Percentiles rank a stretch among this genome's conserved stretches.
Evolutionary conservation across 305 asterid genomes (phyloP).

Genomic region (Solanum chacoense): DNA sequence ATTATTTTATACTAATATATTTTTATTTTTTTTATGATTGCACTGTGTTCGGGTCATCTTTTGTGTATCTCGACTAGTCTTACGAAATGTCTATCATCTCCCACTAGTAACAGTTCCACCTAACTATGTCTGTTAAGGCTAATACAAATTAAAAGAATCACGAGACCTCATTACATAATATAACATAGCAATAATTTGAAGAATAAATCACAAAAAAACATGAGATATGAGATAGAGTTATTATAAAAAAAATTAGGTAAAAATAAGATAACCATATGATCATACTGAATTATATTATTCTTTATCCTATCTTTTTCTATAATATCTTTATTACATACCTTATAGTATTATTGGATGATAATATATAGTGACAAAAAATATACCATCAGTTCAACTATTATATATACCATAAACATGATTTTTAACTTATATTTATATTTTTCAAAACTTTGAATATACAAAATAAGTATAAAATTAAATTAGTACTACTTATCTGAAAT

Average conservation of each 20-base stretch:
- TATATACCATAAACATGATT: too few relatives aligned
- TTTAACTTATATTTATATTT: too few relatives aligned
- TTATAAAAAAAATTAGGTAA: not conserved
- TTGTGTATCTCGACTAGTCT: accelerated
- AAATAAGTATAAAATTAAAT: too few relatives aligned
- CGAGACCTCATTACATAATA: not conserved
- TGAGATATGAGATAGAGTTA: not conserved
- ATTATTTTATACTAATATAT: not conserved
- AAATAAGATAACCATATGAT: too few relatives aligned
- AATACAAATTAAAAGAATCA: not conserved
- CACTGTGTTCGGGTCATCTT: accelerated
- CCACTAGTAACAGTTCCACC: too few relatives aligned
- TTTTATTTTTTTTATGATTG: not conserved
- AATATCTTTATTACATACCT: not conserved
- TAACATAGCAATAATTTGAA: not conserved
- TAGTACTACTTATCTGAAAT: too few relatives aligned
- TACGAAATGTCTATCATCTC: too few relatives aligned
- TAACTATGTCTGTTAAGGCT: not conserved
- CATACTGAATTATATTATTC: not conserved
- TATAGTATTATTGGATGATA: not conserved
- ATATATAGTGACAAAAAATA: too few relatives aligned
- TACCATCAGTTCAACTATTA: too few relatives aligned
- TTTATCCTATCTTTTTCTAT: not conserved
- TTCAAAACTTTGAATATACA: too few relatives aligned
- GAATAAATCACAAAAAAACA: not conserved